phyloP scores from a whole-genome alignment of 2,329 filamentous ascomycete species.

The Pyrenochaeta sp. region DNA sequence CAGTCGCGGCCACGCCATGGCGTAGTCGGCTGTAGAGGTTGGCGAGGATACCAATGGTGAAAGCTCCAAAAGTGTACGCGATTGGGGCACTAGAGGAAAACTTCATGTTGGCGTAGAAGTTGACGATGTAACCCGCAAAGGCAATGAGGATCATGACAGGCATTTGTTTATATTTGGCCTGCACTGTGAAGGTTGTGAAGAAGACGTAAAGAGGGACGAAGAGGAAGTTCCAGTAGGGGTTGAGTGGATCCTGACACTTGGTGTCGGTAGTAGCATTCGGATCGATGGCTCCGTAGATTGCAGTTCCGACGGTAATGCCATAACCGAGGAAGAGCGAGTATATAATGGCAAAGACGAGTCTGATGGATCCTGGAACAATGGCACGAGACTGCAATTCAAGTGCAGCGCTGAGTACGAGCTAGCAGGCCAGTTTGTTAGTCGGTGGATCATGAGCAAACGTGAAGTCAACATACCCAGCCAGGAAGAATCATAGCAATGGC shows the following conservation, averaged over 20 bases:
- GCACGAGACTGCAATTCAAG: slow-evolving; percentile 56
- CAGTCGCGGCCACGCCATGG: slow-evolving; percentile 54
- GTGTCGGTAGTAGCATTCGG: slow-evolving; percentile 53
- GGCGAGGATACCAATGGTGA: slow-evolving; percentile 76
- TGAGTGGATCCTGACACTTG: slow-evolving; percentile 54
- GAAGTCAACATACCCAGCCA: slow-evolving; percentile 44
- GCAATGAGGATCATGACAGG: slow-evolving; percentile 79
- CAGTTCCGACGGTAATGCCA: slow-evolving; percentile 58
- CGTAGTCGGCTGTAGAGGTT: slow-evolving; percentile 77
- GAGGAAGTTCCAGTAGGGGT: slow-evolving; percentile 66
- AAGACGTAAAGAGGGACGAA: slow-evolving; percentile 80
- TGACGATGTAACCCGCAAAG: slow-evolving; percentile 75
- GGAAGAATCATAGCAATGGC: slow-evolving; percentile 59
- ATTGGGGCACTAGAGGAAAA: slow-evolving; percentile 76
- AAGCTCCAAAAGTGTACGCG: slow-evolving; percentile 76
- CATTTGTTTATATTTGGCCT: slow-evolving; percentile 79
- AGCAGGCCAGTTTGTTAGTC: background rate
- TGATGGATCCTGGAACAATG: slow-evolving; percentile 57
- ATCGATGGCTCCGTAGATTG: slow-evolving; percentile 57
- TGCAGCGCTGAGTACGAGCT: slow-evolving; percentile 55
- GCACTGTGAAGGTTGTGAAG: slow-evolving; percentile 75
- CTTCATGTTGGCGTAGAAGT: slow-evolving; percentile 72
- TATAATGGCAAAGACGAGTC: slow-evolving; percentile 60
- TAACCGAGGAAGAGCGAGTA: slow-evolving; percentile 60
- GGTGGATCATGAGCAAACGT: background rate